Conservation (phyloP, 2,329 filamentous ascomycete species). For the Pezicula rhizophila region DNA sequence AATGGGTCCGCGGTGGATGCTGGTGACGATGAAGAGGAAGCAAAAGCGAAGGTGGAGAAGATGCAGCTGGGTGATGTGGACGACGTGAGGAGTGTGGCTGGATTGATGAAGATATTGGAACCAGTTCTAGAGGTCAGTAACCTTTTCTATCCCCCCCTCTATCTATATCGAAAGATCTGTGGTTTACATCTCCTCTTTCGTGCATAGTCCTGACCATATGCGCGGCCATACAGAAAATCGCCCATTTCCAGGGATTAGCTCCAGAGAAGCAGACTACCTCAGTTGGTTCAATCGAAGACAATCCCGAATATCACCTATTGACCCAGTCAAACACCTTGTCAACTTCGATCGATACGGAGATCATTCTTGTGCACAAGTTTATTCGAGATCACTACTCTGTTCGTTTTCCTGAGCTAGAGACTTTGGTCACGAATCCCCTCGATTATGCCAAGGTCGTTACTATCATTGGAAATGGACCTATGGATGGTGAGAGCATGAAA, state of each 20-base stretch:
- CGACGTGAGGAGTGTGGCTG: constrained; percentile 74
- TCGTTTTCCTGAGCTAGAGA: constrained; percentile 88
- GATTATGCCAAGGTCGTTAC: constrained; percentile 94
- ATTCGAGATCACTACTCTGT: constrained; percentile 93
- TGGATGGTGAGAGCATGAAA: constrained; percentile 77
- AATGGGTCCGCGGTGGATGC: constrained; percentile 38
- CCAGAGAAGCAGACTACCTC: constrained; percentile 57
- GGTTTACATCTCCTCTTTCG: constrained; percentile 57
- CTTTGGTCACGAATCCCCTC: constrained; percentile 81
- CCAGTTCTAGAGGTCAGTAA: constrained; percentile 74
- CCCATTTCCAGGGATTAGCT: constrained; percentile 65
- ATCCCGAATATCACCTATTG: constrained; percentile 83
- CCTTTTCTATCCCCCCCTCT: constrained; percentile 17
- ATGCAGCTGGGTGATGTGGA: constrained; percentile 69
- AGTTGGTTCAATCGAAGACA: constrained; percentile 82
- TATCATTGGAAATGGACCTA: constrained; percentile 85
- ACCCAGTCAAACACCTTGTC: constrained; percentile 86
- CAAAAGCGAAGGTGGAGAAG: constrained; percentile 75
- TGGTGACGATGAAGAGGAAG: constrained; percentile 59
- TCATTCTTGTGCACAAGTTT: constrained; percentile 91
- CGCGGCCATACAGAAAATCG: constrained; percentile 66
- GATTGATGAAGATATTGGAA: constrained; percentile 74
- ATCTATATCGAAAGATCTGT: constrained; percentile 28
- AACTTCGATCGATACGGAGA: constrained; percentile 87
- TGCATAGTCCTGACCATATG: constrained; percentile 63